Percentiles rank a stretch among this genome's conserved stretches.
Conservation (phyloP, 129 eudicot genomes). For the Ambrosia trifida region DNA sequence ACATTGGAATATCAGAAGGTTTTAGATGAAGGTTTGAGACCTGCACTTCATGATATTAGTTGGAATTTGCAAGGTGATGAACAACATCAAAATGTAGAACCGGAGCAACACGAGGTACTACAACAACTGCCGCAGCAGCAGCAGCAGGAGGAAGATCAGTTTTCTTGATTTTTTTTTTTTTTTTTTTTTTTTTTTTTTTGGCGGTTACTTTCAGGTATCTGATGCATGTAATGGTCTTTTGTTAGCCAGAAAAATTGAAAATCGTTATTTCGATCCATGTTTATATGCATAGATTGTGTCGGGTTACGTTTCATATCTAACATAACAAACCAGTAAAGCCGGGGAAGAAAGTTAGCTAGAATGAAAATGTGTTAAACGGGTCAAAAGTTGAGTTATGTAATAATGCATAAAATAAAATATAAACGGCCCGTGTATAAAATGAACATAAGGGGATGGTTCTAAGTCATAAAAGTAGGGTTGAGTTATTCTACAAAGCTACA, state of each 20-base stretch:
- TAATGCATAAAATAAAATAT: conserved; percentile 4
- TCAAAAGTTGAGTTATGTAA: background rate
- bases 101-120: conserved; percentile 1
- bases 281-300: background rate
- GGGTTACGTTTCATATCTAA: background rate
- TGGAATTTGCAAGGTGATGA: conserved; percentile 64
- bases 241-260: background rate
- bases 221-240: background rate
- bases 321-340: background rate
- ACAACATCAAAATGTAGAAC: conserved; percentile 23
- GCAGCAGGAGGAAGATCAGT: conserved; percentile 36
- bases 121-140: conserved; percentile 28
- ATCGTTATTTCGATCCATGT: background rate
- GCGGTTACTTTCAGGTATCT: background rate
- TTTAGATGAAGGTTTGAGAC: conserved; percentile 50
- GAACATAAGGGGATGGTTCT: no score
- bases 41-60: conserved; percentile 59
- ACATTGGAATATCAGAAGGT: conserved; percentile 59
- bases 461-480: background rate
- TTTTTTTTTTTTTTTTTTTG: background rate
- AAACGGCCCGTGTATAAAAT: no score
- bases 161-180: background rate
- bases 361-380: background rate
- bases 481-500: no score
- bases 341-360: background rate